Percentiles rank a stretch among this genome's conserved stretches.
Conservation (phyloP, 768 basidiomycete species). For the Brasilioporus rufonigricans region DNA sequence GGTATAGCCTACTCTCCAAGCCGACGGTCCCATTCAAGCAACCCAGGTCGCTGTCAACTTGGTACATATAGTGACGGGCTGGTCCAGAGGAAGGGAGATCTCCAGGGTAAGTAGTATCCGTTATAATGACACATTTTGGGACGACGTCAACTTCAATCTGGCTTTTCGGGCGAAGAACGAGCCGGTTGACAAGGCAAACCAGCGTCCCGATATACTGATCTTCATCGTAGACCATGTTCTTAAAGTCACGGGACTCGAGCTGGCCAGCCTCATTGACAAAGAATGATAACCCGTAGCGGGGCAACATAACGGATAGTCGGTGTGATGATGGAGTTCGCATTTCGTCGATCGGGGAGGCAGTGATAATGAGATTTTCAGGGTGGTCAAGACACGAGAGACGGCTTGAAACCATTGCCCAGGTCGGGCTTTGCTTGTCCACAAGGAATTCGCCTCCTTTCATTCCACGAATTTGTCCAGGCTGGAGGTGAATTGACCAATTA, state of each 20-base stretch:
- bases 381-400: not conserved
- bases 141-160: not conserved
- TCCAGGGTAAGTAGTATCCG: not conserved
- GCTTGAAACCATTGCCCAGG: not conserved
- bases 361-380: not conserved
- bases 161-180: not conserved
- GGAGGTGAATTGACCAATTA: not conserved
- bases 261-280: not conserved
- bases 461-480: not conserved
- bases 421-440: not conserved
- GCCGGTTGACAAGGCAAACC: not conserved
- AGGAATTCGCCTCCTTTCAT: not conserved
- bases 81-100: not conserved
- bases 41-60: not conserved
- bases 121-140: not conserved
- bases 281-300: not conserved
- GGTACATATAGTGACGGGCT: not conserved
- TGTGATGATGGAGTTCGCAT: not conserved
- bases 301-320: not conserved
- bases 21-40: not conserved
- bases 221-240: not conserved
- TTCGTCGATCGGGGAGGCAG: not conserved
- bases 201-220: not conserved
- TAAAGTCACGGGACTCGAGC: not conserved
- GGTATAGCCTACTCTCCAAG: not conserved